A percentile compares a stretch with the other conserved stretches of the same genome.
Conservation (phyloP, 176 grass and related monocot species). For the Saccharum officinarum region DNA sequence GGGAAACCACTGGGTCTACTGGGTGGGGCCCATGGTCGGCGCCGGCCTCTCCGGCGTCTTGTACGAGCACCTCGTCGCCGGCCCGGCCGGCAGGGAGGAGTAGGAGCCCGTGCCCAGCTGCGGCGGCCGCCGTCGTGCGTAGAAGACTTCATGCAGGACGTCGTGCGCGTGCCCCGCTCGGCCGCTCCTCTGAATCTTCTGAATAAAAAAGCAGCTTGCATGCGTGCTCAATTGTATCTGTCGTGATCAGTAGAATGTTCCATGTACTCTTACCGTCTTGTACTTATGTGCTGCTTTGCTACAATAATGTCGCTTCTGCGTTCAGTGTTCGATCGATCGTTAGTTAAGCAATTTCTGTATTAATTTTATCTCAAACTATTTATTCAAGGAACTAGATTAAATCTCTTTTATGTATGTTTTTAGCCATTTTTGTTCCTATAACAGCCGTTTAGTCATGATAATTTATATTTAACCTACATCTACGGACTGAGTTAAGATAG, state of each 20-base stretch:
- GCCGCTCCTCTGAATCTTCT: not conserved
- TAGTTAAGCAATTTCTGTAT: no score
- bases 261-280: no score
- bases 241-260: not conserved
- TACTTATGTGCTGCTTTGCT: not conserved
- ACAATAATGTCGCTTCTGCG: no score
- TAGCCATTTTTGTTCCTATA: no score
- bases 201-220: not conserved
- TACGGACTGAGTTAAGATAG: no score
- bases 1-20: conserved; percentile 41
- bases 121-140: not conserved
- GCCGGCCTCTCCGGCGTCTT: conserved; percentile 28
- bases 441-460: no score
- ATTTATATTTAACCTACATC: no score
- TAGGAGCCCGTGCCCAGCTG: not conserved
- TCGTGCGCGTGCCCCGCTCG: no score
- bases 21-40: conserved; percentile 40
- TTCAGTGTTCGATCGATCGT: no score
- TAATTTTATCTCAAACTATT: no score
- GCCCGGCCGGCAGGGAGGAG: not conserved
- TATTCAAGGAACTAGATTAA: no score
- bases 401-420: no score
- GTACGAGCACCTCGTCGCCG: conserved; percentile 37
- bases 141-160: not conserved
- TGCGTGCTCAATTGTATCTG: not conserved